phyloP scores from a whole-genome alignment of 108 stramenopile species.

The Fragilaria crotonensis region DNA sequence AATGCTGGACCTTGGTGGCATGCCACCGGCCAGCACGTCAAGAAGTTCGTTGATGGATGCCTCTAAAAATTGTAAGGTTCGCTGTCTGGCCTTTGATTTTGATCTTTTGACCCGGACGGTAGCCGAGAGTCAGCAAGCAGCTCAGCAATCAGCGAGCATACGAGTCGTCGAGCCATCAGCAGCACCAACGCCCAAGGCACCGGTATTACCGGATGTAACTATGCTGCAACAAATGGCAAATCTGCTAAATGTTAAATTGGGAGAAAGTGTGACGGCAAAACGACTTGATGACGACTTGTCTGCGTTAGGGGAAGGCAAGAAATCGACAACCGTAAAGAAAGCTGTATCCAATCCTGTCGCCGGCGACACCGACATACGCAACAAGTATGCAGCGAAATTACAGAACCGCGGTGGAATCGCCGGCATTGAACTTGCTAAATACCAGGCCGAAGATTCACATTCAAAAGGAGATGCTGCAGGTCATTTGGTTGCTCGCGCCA shows the following conservation, averaged over 20 bases:
- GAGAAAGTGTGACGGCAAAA: slow-evolving; percentile 9
- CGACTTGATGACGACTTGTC: slow-evolving; percentile 33
- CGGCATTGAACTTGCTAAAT: slow-evolving; percentile 65
- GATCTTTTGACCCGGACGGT: slow-evolving; percentile 46
- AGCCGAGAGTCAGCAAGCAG: slow-evolving; percentile 16
- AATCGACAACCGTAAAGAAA: not conserved
- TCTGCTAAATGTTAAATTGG: slow-evolving; percentile 45
- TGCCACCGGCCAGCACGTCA: slow-evolving; percentile 25
- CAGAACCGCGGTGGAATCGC: slow-evolving; percentile 55
- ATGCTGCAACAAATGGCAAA: slow-evolving; percentile 46
- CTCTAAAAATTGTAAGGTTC: slow-evolving; percentile 70
- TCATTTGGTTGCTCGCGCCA: slow-evolving; percentile 66
- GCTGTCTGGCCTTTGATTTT: slow-evolving; percentile 81
- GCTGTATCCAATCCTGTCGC: too few relatives aligned
- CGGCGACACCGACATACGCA: slow-evolving; percentile 56
- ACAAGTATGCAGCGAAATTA: slow-evolving; percentile 70
- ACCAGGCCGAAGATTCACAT: slow-evolving; percentile 39
- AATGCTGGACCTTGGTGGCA: slow-evolving; percentile 80
- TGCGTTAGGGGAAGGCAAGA: slow-evolving; percentile 3
- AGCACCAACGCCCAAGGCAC: not conserved
- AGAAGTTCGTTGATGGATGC: slow-evolving; percentile 32
- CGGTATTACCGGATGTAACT: slow-evolving; percentile 19
- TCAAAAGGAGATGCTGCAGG: slow-evolving; percentile 59
- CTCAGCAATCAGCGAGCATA: too few relatives aligned
- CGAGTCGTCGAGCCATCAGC: too few relatives aligned